These are phyloP conservation scores for Hyaloscypha hepaticicola DNA, from an alignment of 495 filamentous ascomycete genomes.

Conservation along the genomic window DNA sequence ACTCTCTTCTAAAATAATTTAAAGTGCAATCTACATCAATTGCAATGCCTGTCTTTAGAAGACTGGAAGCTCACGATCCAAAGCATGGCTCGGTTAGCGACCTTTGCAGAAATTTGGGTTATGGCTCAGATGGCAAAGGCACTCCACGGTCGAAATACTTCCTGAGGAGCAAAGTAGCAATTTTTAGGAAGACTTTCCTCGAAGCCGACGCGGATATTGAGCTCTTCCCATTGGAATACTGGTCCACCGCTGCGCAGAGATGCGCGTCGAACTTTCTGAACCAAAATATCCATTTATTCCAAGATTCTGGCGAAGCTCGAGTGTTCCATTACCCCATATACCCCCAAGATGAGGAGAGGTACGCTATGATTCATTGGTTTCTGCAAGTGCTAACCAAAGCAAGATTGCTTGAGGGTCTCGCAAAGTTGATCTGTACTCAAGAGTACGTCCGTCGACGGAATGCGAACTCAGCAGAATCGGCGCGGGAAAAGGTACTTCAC, in stretches of 20 bases:
- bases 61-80: neutral
- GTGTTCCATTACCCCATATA: neutral
- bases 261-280: neutral
- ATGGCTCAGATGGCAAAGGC: neutral
- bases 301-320: neutral
- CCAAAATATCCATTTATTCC: neutral
- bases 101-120: neutral
- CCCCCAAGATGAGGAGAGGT: neutral
- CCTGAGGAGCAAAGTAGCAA: neutral
- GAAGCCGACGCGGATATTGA: neutral
- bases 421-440: conserved; percentile 2
- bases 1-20: too few relatives aligned
- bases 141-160: neutral
- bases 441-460: neutral
- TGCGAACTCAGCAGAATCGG: neutral
- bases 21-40: too few relatives aligned
- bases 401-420: neutral
- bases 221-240: neutral
- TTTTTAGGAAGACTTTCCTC: neutral
- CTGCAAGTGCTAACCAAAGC: neutral
- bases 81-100: neutral
- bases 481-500: neutral
- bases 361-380: neutral
- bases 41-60: neutral
- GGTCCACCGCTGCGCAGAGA: neutral